A percentile compares a stretch with the other conserved stretches of the same genome.
Conservation (phyloP, 2,329 filamentous ascomycete species). For the Beauveria brongniartii region DNA sequence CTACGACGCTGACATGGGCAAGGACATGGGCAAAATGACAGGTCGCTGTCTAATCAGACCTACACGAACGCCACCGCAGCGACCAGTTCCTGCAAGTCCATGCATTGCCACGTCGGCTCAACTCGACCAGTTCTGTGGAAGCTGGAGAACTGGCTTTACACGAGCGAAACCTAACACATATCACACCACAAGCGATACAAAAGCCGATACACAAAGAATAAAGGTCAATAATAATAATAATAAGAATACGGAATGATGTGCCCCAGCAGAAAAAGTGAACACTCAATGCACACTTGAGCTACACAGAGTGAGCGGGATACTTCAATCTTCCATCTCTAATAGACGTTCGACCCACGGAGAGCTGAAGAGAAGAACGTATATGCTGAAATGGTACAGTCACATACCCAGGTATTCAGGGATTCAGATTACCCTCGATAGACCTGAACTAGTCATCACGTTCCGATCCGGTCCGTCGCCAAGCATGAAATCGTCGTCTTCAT, state of each 20-base stretch:
- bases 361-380: constrained; percentile 41
- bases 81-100: not conserved
- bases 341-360: constrained; percentile 47
- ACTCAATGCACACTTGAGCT: constrained; percentile 34
- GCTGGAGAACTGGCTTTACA: not conserved
- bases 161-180: not conserved
- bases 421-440: not conserved
- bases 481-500: not conserved
- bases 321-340: constrained; percentile 46
- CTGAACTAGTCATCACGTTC: not conserved
- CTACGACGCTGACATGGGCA: not conserved
- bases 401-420: not conserved
- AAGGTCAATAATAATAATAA: too few species aligned
- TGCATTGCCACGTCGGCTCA: not conserved
- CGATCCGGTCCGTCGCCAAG: not conserved
- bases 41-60: not conserved
- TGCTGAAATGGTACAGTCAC: constrained; percentile 38
- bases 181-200: not conserved
- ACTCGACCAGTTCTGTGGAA: not conserved
- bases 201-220: not conserved
- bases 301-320: constrained; percentile 45
- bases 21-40: not conserved
- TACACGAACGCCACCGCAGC: not conserved
- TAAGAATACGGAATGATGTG: constrained; percentile 22
- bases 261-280: constrained; percentile 41